Evolutionary conservation across 2,329 filamentous ascomycete genomes (phyloP), one percentile per base, ranked within the genome.

Genomic region (Coleophoma eucalyptorum): DNA sequence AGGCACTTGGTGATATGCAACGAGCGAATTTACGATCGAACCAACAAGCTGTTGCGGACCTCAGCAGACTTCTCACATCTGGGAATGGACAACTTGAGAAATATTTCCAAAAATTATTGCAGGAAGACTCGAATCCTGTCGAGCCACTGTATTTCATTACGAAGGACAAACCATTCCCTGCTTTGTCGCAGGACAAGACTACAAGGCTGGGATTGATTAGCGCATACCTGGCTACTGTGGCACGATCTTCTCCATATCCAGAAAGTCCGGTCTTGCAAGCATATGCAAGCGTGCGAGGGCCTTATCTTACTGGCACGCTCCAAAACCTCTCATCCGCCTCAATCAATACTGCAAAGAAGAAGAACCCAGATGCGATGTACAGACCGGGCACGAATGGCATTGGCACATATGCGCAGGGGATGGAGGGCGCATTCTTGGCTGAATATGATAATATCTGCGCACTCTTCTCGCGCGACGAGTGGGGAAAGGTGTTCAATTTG

Each of bases 91-190:
- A 95, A 66, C 76, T 99, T 32, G 91, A 97, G 68, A 84, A 84
- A 50, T 80, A 93, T 49, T 96, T 97, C 65, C 83, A 91, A 55
- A 84, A 87, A 52, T 78, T 91, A 48, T 73, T 99, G 42, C 81
- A 79, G 55, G 89, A 96, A 59, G 90, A 92, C 37, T 86, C 89
- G 13, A 81, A 82, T 46, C 82, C 88, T 3, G 80, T 97, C 46
- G 94, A 99, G 65, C 92, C 94, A 7, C 74, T 99, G 42, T 89
- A 96, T 68, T 97, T 87, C 65, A 86, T 97, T 62, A 97, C 91
- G 16, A 97, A 97, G 70, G 83, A 90, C 74, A 80, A 77, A 66
- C 83, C 88, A 1, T 99, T 97, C 62, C 94, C 94, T 8, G 77
- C 86, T 10, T 79, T 97, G 26, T 78, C 87, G 1, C 82, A 87